A percentile compares a stretch with the other conserved stretches of the same genome.
Conservation (phyloP, 73 alveolate species). For the Tetrahymena thermophila region DNA sequence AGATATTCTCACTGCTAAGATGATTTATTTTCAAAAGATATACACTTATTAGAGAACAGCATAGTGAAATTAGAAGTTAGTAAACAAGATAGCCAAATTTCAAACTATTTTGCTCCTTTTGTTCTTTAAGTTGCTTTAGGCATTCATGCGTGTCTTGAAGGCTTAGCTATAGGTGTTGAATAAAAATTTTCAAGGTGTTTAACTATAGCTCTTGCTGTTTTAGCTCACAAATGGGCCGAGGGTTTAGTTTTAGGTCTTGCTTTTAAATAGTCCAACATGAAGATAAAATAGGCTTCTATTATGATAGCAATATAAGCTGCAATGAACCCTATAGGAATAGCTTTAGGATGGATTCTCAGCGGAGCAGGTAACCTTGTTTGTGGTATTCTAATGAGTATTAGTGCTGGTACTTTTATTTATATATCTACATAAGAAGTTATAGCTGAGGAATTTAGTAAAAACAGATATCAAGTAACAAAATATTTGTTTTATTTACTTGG, state of each 20-base stretch:
- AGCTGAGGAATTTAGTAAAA: slow-evolving; percentile 65
- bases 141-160: slow-evolving; percentile 90
- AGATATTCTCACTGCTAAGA: too few relatives aligned
- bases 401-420: slow-evolving; percentile 89
- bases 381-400: slow-evolving; percentile 61
- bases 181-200: slow-evolving; percentile 52
- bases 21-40: too few relatives aligned
- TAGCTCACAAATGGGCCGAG: slow-evolving; percentile 79
- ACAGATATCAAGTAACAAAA: not conserved
- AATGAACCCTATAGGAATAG: slow-evolving; percentile 75
- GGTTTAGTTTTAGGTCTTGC: slow-evolving; percentile 73
- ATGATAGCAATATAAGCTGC: slow-evolving; percentile 49
- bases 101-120: slow-evolving; percentile 56
- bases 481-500: slow-evolving; percentile 7
- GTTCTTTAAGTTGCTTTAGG: slow-evolving; percentile 73
- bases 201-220: slow-evolving; percentile 73
- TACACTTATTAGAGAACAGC: slow-evolving; percentile 30
- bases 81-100: not conserved
- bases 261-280: slow-evolving; percentile 10
- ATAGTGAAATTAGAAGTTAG: slow-evolving; percentile 52
- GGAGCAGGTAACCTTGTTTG: slow-evolving; percentile 58
- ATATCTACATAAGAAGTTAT: slow-evolving; percentile 80
- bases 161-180: slow-evolving; percentile 83
- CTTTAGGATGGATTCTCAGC: slow-evolving; percentile 67
- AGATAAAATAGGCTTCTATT: slow-evolving; percentile 10